Evolutionary conservation across 148 eudicot species (phyloP), one percentile per base, ranked within the genome.

Genomic region (Oxyria digyna): DNA sequence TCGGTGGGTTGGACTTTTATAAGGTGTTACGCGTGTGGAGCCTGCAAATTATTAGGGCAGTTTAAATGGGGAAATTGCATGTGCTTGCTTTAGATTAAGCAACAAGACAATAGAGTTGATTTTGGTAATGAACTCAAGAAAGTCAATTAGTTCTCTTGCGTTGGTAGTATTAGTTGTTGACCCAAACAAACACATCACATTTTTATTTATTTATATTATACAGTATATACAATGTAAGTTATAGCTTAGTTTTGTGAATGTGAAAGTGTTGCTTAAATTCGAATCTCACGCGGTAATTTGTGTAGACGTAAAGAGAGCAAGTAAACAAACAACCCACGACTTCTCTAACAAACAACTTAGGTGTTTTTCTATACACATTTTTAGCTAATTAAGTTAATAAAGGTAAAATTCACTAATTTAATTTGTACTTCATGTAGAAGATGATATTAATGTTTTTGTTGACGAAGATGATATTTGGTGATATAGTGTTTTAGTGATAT

Each of bases 81-180:
- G 65, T 59, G 65, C 18, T 59, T 59, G 65, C 65, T 59, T n/a
- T 59, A 31, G 29, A 59, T 59, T 59, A 59, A 29, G 65, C 65
- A 59, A 59, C 65, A 59, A 29, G 37, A 15, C 65, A 59, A 59
- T 29, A 18, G 9, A 59, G 37, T 59, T 59, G 65, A 27, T 59
- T 26, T 59, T 59, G 18, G 29, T 59, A 8, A 59, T 15, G n/a
- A n/a, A n/a, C n/a, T n/a, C 2, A 59, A 18, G 3, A 59, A 59
- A 59, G 65, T 59, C 65, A 59, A 59, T 27, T 59, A 6, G 3
- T 37, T 59, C 35, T 59, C 65, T 59, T 59, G 8, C 18, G 18
- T 27, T 59, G 65, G 65, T 59, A 26, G 37, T 27, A 27, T 59
- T 59, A 59, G 65, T 26, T 59, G 38, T 59, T 57, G 37, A 59